phyloP scores from a whole-genome alignment of 2,329 filamentous ascomycete genomes.

The Botrytis byssoidea region DNA sequence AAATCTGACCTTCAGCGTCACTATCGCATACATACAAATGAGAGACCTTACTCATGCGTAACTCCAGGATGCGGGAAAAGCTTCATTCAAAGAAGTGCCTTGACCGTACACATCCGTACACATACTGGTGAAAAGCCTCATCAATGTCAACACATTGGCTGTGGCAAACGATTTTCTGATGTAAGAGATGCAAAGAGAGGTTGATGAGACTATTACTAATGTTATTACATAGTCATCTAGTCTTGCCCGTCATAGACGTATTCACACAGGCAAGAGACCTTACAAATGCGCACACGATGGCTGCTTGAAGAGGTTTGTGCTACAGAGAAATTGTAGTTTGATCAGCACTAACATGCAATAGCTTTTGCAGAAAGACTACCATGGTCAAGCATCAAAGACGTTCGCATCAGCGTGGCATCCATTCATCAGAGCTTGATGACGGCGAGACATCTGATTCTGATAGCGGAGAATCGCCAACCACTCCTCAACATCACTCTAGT shows the following conservation, averaged over 20 bases:
- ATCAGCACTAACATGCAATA: constrained; percentile 38
- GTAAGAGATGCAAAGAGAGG: constrained; percentile 37
- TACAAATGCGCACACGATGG: constrained; percentile 57
- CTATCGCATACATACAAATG: constrained; percentile 70
- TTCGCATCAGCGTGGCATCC: constrained; percentile 57
- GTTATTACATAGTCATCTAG: constrained; percentile 36
- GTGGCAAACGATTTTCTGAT: constrained; percentile 68
- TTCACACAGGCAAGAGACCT: constrained; percentile 69
- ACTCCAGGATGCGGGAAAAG: constrained; percentile 63
- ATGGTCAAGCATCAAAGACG: constrained; percentile 67
- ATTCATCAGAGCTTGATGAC: constrained; percentile 50
- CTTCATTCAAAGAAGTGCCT: constrained; percentile 68
- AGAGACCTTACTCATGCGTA: constrained; percentile 63
- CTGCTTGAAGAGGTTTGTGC: constrained; percentile 39
- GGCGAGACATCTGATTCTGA: constrained; percentile 41
- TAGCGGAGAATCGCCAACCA: constrained; percentile 56
- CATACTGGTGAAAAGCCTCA: constrained; percentile 73
- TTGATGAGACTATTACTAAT: constrained; percentile 24
- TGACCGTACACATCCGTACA: constrained; percentile 69
- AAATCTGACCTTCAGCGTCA: constrained; percentile 70
- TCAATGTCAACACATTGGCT: constrained; percentile 63
- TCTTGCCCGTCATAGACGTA: constrained; percentile 57
- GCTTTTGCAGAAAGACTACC: constrained; percentile 71
- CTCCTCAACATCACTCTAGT: constrained; percentile 50
- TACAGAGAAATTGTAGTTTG: background rate